phyloP scores from a whole-genome alignment of 1,284 basidiomycete genomes.

The Ceratobasidium sp. region DNA sequence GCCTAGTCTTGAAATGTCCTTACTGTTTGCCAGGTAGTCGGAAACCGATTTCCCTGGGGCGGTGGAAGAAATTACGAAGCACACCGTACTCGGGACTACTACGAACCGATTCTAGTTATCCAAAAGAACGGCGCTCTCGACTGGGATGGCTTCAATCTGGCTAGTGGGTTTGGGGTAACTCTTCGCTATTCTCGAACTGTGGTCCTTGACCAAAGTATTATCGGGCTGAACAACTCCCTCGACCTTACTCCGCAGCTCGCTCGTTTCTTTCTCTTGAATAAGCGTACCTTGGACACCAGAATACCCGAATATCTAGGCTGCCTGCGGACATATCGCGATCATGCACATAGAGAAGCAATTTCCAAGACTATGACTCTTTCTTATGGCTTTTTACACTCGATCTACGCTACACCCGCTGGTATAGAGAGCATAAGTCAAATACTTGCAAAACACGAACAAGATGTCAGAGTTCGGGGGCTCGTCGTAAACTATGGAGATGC shows the following conservation, averaged over 20 bases:
- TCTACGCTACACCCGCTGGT: constrained; percentile 70
- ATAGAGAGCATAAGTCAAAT: constrained; percentile 63
- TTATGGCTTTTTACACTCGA: constrained; percentile 75
- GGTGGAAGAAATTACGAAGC: constrained; percentile 65
- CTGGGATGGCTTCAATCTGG: constrained; percentile 72
- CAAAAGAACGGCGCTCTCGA: constrained; percentile 67
- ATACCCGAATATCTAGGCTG: constrained; percentile 65
- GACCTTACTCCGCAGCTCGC: constrained; percentile 73
- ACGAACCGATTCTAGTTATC: constrained; percentile 68
- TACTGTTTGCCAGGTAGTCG: constrained; percentile 61
- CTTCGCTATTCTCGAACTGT: constrained; percentile 71
- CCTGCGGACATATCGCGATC: constrained; percentile 69
- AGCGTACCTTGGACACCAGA: constrained; percentile 64
- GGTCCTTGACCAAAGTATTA: constrained; percentile 65
- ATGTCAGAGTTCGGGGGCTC: constrained; percentile 69
- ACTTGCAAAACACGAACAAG: constrained; percentile 66
- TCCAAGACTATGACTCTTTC: constrained; percentile 71
- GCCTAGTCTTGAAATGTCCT: constrained; percentile 45
- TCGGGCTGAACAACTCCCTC: constrained; percentile 78
- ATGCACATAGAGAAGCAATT: constrained; percentile 65
- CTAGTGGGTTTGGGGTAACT: constrained; percentile 77
- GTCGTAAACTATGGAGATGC: constrained; percentile 65
- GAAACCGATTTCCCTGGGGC: constrained; percentile 61
- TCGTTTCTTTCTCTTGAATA: constrained; percentile 75
- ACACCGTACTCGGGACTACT: constrained; percentile 64